phyloP scores from a whole-genome alignment of 495 filamentous ascomycete species.

The Cairneyella variabilis region DNA sequence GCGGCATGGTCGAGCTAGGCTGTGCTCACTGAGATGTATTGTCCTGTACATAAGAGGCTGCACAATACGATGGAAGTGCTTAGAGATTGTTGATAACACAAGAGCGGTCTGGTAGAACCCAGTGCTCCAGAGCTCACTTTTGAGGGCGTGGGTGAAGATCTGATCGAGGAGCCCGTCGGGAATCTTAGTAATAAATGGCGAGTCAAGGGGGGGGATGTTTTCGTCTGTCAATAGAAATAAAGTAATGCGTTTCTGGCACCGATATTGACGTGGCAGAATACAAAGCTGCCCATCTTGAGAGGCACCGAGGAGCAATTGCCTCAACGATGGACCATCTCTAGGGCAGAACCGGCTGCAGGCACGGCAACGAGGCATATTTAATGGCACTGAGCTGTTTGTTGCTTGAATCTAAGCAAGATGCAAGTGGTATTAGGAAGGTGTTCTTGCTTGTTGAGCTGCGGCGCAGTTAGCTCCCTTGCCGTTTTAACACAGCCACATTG shows the following conservation, averaged over 20 bases:
- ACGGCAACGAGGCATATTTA: neutral
- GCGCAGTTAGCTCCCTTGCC: too few species aligned
- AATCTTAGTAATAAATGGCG: neutral
- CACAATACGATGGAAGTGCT: constrained; percentile 4
- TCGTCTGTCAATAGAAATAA: too few species aligned
- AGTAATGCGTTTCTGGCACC: neutral
- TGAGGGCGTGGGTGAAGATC: constrained; percentile 4
- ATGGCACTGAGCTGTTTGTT: neutral
- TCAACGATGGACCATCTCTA: neutral
- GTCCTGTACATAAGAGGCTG: constrained; percentile 2
- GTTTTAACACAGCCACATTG: neutral
- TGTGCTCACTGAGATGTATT: neutral
- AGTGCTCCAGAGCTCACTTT: neutral
- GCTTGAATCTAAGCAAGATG: neutral
- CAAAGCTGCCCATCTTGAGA: constrained; percentile 3
- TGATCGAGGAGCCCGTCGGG: neutral
- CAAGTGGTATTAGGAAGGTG: neutral
- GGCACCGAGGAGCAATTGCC: neutral
- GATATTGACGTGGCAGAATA: neutral
- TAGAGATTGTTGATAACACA: neutral
- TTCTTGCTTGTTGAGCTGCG: too few species aligned
- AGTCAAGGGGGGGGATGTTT: too few species aligned
- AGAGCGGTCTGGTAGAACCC: neutral
- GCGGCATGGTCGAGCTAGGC: neutral
- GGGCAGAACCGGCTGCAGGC: neutral